Base-by-base conservation (phyloP, 225 moss, liverwort and hornwort genomes). In the Takakia lepidozioides region DNA sequence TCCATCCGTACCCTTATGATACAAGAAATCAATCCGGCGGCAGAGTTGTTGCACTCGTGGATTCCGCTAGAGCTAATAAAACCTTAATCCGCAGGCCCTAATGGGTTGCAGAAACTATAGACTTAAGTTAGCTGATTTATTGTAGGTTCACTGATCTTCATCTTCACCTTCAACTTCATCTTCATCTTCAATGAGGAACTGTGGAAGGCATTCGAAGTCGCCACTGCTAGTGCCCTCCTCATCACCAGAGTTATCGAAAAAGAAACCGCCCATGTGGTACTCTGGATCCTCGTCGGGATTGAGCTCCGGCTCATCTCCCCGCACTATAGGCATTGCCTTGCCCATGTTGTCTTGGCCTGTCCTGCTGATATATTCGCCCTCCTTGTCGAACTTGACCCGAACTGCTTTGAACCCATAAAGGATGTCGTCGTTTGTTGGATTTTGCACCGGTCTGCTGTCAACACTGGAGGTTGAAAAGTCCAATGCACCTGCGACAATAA, bases 361-460 rank as follows among this genome's bases (percentile, higher is more conserved):
- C 45, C 26, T 9, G 21, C 21, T 9, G 14, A 52, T 39, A 19
- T 52, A 66, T 18, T 59, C 56, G 16, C 66, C 66, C 19, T 66
- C 3, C 60, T 46, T 38, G 54, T 66, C 66, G 18, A 19, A 66
- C 52, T 58, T 66, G 13, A 66, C 5, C 56, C 60, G 66, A 17
- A 66, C 23, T 19, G 66, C 66, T 24, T 66, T 66, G 22, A 66
- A 54, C n/a, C 66, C 66, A 37, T 59, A 59, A n/a, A 66, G 57
- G 22, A 10, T 2, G 28, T 59, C 27, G 10, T 44, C n/a, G 24
- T 65, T 51, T 1, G 65, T n/a, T 51, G 57, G 25, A 29, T 35
- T 52, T 29, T 0, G 1, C 24, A 15, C 57, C 3, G 32, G 0
- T 49, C 48, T 49, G 48, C 48, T 49, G 3, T 28, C 28, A 22